Evolutionary conservation across 2,329 filamentous ascomycete genomes (phyloP).

Genomic region (Ceratocystis smalleyi): DNA sequence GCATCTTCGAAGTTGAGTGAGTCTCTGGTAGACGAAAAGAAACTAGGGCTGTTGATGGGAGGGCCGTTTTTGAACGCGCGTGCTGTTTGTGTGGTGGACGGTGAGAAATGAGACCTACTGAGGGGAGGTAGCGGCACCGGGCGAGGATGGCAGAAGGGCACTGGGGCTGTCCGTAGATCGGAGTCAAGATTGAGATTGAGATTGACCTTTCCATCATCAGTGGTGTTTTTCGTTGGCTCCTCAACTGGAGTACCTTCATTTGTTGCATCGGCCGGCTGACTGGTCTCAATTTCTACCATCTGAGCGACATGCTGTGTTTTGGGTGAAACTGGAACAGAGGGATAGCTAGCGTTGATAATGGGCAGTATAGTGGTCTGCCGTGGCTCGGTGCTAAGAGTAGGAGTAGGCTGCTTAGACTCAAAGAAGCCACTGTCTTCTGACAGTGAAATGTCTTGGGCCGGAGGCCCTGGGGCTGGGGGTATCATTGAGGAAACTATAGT

Average conservation of each 20-base stretch:
- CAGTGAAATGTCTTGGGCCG: not conserved
- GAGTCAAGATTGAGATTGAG: not conserved
- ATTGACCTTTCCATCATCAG: not conserved
- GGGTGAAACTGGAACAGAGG: not conserved
- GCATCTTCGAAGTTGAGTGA: not conserved
- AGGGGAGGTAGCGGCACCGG: not conserved
- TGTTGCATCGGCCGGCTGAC: not conserved
- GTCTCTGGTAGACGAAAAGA: not conserved
- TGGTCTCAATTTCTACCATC: not conserved
- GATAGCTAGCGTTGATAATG: not conserved
- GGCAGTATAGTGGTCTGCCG: not conserved
- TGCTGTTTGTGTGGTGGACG: not conserved
- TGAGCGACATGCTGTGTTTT: not conserved
- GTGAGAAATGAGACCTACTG: not conserved
- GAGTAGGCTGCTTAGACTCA: not conserved
- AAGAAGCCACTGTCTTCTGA: not conserved
- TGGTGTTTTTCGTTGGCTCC: not conserved
- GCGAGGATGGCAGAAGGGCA: conserved; percentile 1
- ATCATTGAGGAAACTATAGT: not conserved
- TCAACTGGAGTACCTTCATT: not conserved
- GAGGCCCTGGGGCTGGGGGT: not conserved
- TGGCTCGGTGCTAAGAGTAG: not conserved
- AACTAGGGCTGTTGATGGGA: not conserved
- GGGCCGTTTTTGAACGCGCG: not conserved
- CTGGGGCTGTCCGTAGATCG: not conserved